These are phyloP conservation scores for Kurtzmaniella fragi DNA, from an alignment of 805 yeast species.

Conservation along the genomic window DNA sequence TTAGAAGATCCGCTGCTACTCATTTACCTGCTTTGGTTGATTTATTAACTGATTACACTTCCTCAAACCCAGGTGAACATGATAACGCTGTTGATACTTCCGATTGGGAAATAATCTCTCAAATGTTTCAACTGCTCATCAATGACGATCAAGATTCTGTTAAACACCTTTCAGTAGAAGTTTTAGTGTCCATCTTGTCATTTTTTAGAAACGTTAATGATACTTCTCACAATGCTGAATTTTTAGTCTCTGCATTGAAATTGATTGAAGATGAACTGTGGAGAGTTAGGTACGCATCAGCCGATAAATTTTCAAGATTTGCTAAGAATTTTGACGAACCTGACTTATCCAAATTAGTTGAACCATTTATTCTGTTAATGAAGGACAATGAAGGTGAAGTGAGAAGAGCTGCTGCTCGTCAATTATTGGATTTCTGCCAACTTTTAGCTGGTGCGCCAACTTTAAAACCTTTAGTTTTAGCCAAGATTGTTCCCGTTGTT, in stretches of 20 bases:
- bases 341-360: conserved; percentile 56
- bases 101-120: conserved; percentile 74
- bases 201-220: conserved; percentile 59
- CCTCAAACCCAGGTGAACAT: conserved; percentile 27
- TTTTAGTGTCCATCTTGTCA: conserved; percentile 73
- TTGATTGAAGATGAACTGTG: conserved; percentile 87
- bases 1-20: conserved; percentile 88
- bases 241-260: conserved; percentile 60
- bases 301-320: conserved; percentile 81
- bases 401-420: conserved; percentile 89
- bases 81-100: conserved; percentile 38
- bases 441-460: conserved; percentile 36
- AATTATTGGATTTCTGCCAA: conserved; percentile 70
- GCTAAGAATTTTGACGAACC: conserved; percentile 59
- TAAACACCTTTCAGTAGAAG: conserved; percentile 83
- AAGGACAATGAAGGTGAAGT: conserved; percentile 96
- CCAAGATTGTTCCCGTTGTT: conserved; percentile 76
- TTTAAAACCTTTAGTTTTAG: conserved; percentile 44
- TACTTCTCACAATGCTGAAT: conserved; percentile 53
- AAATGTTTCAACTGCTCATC: conserved; percentile 74
- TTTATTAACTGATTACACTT: conserved; percentile 40
- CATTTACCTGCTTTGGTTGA: conserved; percentile 73
- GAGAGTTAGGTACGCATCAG: conserved; percentile 98
- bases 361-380: conserved; percentile 71
- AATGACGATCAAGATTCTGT: conserved; percentile 94